A percentile compares a stretch with the other conserved stretches of the same genome.
Evolutionary conservation across 2,329 filamentous ascomycete species (phyloP).

Genomic region (Hymenoscyphus fraxineus): DNA sequence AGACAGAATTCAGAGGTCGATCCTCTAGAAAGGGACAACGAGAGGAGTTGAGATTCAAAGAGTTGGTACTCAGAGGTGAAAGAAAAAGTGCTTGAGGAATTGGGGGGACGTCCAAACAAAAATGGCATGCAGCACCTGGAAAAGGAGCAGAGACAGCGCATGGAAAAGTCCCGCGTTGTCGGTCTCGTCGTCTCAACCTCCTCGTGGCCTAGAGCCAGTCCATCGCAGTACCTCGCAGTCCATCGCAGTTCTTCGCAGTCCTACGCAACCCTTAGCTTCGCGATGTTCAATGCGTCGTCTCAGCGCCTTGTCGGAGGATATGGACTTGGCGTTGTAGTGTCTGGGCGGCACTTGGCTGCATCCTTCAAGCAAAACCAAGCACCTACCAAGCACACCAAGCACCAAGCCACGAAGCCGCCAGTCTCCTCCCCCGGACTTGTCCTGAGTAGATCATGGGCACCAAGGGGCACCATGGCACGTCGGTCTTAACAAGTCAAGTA

Average conservation of each 20-base stretch:
- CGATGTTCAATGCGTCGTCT: conserved; percentile 4
- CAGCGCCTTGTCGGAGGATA: conserved; percentile 4
- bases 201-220: background rate
- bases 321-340: background rate
- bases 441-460: background rate
- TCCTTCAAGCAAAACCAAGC: background rate
- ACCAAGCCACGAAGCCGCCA: background rate
- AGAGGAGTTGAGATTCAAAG: background rate
- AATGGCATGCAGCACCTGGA: background rate
- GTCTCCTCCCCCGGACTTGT: background rate
- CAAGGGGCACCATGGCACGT: no score
- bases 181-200: conserved; percentile 2
- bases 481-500: no score
- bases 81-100: background rate
- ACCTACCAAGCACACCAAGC: background rate
- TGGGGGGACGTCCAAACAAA: background rate
- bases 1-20: no score
- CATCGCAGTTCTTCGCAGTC: no score
- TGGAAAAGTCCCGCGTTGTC: background rate
- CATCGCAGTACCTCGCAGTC: no score
- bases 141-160: background rate
- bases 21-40: no score
- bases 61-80: background rate
- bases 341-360: background rate
- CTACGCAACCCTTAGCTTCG: background rate